Evolutionary conservation across 116 monocot species (phyloP), one percentile per base, ranked within the genome.

Genomic region (Cymodocea nodosa): DNA sequence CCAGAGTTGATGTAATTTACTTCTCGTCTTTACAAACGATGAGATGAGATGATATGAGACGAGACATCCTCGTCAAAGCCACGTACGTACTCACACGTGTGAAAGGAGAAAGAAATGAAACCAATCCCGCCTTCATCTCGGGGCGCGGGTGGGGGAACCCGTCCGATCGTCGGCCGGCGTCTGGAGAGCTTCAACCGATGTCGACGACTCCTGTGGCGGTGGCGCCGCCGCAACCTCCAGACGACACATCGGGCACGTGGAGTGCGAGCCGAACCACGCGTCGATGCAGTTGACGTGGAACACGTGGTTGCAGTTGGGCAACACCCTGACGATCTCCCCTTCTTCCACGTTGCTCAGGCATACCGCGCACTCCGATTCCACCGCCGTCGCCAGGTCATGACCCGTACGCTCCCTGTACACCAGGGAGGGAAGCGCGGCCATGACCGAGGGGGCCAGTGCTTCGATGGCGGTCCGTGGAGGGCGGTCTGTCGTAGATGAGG

Each of bases 381-480:
- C 13, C 67, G 51, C 51, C 54, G 67, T 58, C n/a, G 15, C 35
- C 14, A 65, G 75, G n/a, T 77, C 51, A 15, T 5, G 17, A 14
- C 35, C 53, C 23, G 6, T 10, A 6, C 8, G 11, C 23, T 34
- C 37, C 55, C 37, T 62, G 71, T 71, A 78, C 14, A 62, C 20
- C 53, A 68, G 59, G 17, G 52, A 52, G 10, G 82, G 78, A 0
- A 82, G 70, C 49, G 68, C 59, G 19, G 67, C 74, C 11, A 77
- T 73, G 55, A 60, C 63, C 9, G 67, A 59, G 0, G 70, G 70
- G 50, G 58, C 52, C 54, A 77, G 81, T 2, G 73, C 37, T 16
- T 61, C 37, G 16, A 7, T 39, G 61, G 36, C 36, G 8, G 37
- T 61, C 30, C 30, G 30, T 30, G 30, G 30, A 30, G 30, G 3